Conservation (phyloP, 2,329 filamentous ascomycete genomes). For the Hirsutella minnesotensis region DNA sequence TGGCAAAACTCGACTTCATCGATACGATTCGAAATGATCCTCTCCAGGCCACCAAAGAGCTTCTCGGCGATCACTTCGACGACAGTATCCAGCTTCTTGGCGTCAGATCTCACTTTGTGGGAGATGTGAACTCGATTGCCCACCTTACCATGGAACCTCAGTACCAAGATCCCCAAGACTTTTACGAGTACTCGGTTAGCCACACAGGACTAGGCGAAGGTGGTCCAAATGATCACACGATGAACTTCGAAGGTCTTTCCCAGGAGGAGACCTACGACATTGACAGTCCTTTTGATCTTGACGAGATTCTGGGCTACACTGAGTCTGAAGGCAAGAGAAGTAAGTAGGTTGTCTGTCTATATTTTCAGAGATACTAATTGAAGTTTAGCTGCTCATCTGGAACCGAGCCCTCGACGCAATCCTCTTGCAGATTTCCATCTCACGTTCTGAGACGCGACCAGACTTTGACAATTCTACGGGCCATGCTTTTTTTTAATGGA, state of each 20-base stretch:
- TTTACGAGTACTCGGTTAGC: slow-evolving; percentile 6
- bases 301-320: slow-evolving; percentile 8
- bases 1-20: slow-evolving; percentile 11
- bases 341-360: slow-evolving; percentile 2
- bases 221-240: slow-evolving; percentile 1
- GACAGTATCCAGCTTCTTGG: slow-evolving; percentile 4
- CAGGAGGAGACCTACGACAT: slow-evolving; percentile 12
- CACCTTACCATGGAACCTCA: slow-evolving; percentile 8
- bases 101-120: slow-evolving; percentile 6
- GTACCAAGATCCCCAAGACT: slow-evolving; percentile 6
- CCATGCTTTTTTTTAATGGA: no score
- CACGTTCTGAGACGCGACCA: neutral
- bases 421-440: slow-evolving; percentile 1
- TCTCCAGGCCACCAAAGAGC: slow-evolving; percentile 9
- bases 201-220: slow-evolving; percentile 3
- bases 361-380: neutral
- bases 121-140: slow-evolving; percentile 7
- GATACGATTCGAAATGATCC: slow-evolving; percentile 8
- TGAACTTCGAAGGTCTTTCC: slow-evolving; percentile 8
- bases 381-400: slow-evolving; percentile 1
- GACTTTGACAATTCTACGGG: no score
- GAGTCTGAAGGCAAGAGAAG: slow-evolving; percentile 9
- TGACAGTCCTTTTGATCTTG: slow-evolving; percentile 11
- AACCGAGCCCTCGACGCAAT: neutral
- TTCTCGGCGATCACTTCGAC: slow-evolving; percentile 9